phyloP scores from a whole-genome alignment of 139 green algal genomes.

The Desmodesmus armatus region DNA sequence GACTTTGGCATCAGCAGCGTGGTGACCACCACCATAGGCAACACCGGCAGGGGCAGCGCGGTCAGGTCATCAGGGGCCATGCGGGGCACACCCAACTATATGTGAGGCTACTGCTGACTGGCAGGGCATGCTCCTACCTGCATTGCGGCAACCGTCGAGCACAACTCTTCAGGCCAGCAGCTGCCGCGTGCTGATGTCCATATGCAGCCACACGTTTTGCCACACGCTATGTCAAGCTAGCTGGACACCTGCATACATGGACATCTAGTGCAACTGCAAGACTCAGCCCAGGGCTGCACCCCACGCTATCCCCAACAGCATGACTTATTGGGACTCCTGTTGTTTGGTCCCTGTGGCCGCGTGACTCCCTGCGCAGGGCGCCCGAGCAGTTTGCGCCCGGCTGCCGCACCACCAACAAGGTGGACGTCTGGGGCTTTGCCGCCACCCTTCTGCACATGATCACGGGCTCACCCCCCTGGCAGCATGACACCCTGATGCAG shows the following conservation, averaged over 20 bases:
- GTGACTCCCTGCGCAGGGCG: constrained; percentile 29
- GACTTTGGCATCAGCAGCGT: constrained; percentile 56
- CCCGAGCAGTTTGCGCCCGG: constrained; percentile 49
- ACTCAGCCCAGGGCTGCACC: too few species aligned
- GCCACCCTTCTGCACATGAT: constrained; percentile 47
- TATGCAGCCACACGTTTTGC: too few species aligned
- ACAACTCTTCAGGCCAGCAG: too few species aligned
- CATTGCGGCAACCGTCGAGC: too few species aligned
- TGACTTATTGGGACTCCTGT: too few species aligned
- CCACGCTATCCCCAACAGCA: too few species aligned
- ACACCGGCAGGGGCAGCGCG: background rate
- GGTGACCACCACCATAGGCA: constrained; percentile 19
- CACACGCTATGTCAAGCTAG: too few species aligned
- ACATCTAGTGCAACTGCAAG: too few species aligned
- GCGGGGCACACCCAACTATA: constrained; percentile 47
- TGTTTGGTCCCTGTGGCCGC: background rate
- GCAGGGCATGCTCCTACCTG: too few species aligned
- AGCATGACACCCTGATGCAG: constrained; percentile 31
- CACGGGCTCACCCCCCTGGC: constrained; percentile 33
- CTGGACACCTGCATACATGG: too few species aligned
- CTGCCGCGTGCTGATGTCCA: too few species aligned
- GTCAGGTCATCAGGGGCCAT: constrained; percentile 5
- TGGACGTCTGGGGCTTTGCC: constrained; percentile 48
- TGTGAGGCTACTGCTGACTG: constrained; percentile 20
- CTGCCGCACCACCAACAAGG: constrained; percentile 42